These are phyloP conservation scores for Pyronema domesticum DNA, from an alignment of 495 filamentous ascomycete species.

Conservation along the genomic window DNA sequence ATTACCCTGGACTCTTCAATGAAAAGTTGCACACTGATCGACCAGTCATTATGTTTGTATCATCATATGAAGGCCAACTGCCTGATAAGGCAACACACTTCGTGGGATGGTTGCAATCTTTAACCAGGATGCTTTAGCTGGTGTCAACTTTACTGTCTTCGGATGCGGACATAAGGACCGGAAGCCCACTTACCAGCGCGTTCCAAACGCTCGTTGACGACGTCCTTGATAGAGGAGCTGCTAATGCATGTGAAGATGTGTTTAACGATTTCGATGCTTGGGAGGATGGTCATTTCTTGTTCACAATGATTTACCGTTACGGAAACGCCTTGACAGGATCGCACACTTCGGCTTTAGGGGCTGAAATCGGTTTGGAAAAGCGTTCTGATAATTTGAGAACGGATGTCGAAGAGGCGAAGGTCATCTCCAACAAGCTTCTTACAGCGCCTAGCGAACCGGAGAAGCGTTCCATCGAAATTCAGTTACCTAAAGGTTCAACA, in stretches of 20 bases:
- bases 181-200: constrained; percentile 51
- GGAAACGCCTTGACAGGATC: background rate
- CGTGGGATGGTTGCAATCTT: constrained; percentile 41
- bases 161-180: constrained; percentile 49
- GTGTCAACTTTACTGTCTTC: constrained; percentile 46
- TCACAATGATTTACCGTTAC: constrained; percentile 29
- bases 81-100: constrained; percentile 59
- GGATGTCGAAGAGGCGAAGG: constrained; percentile 44
- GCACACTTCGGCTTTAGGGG: constrained; percentile 23
- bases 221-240: constrained; percentile 36
- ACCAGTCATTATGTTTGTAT: constrained; percentile 48
- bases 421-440: constrained; percentile 37
- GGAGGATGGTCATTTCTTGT: constrained; percentile 49
- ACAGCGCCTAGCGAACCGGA: constrained; percentile 36
- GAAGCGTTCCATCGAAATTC: constrained; percentile 49
- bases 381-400: constrained; percentile 46
- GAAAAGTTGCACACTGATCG: constrained; percentile 42
- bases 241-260: constrained; percentile 46
- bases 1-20: constrained; percentile 44
- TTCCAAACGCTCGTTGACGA: constrained; percentile 48
- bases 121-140: constrained; percentile 35
- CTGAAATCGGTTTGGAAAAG: constrained; percentile 39
- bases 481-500: constrained; percentile 44
- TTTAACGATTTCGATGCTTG: constrained; percentile 57
- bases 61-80: constrained; percentile 59